Conservation (phyloP, 257 asterid genomes). For the Solanum raphanifolium region DNA sequence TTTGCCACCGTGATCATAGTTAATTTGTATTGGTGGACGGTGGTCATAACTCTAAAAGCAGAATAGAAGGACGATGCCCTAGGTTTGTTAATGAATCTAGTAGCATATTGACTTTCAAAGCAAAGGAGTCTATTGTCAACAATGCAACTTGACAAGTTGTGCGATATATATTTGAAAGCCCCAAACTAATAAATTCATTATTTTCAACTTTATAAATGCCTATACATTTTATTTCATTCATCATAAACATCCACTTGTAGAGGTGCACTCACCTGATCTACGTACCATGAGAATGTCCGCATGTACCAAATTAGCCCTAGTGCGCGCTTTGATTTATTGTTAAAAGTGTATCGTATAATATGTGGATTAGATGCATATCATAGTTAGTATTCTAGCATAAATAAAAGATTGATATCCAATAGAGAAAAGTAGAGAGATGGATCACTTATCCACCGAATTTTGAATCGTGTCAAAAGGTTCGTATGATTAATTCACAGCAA, state of each 20-base stretch:
- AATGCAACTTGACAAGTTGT: neutral
- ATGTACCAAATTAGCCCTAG: neutral
- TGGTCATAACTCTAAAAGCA: neutral
- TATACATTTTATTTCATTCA: neutral
- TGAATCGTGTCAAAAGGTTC: neutral
- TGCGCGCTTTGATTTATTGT: neutral
- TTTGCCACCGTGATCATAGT: neutral
- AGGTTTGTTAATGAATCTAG: neutral
- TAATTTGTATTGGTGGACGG: neutral
- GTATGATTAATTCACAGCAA: neutral
- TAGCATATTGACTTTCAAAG: neutral
- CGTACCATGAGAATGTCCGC: neutral
- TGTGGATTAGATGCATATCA: neutral
- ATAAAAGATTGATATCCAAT: neutral
- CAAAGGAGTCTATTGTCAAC: neutral
- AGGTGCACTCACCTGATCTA: too few relatives aligned
- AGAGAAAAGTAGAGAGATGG: neutral
- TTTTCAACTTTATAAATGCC: neutral
- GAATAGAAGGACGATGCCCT: neutral
- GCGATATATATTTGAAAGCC: neutral
- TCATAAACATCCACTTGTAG: neutral
- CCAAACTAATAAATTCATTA: neutral
- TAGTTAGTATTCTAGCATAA: neutral
- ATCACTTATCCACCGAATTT: neutral
- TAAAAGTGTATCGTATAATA: neutral